Conservation (phyloP, 1,284 basidiomycete genomes). For the Ceratobasidium sp. region DNA sequence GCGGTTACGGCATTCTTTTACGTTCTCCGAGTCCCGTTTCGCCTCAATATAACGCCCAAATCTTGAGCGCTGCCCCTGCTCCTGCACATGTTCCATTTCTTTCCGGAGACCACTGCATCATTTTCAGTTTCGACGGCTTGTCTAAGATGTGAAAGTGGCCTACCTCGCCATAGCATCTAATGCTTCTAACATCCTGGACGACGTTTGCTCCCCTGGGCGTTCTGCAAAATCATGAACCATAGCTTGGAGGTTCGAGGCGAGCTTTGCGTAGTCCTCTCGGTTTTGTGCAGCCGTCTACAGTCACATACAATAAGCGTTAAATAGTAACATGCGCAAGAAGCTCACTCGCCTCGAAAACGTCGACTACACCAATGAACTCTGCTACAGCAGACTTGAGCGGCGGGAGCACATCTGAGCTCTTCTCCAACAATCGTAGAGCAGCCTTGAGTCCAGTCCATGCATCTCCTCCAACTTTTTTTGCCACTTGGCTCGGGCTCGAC, state of each 20-base stretch:
- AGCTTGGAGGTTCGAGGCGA: not conserved
- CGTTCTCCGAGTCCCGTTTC: not conserved
- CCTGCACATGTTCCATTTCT: not conserved
- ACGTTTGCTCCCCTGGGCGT: not conserved
- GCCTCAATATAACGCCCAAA: not conserved
- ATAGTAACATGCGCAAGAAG: too few species aligned
- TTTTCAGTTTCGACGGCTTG: not conserved
- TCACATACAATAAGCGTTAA: not conserved
- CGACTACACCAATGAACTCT: not conserved
- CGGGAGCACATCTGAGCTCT: not conserved
- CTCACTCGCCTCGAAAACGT: not conserved
- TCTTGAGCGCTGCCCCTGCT: not conserved
- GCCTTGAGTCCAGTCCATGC: not conserved
- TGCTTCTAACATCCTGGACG: not conserved
- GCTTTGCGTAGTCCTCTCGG: not conserved
- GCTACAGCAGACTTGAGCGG: not conserved
- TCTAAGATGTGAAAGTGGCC: not conserved
- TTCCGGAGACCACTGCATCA: not conserved
- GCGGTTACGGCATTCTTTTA: too few species aligned
- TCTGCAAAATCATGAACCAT: not conserved
- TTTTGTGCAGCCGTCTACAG: not conserved
- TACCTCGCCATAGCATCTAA: not conserved
- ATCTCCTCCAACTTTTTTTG: too few species aligned
- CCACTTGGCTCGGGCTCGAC: too few species aligned
- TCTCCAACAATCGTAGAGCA: not conserved